A percentile compares a stretch with the other conserved stretches of the same genome.
Conservation (phyloP, 441 rosid species). For the Populus tomentosa region DNA sequence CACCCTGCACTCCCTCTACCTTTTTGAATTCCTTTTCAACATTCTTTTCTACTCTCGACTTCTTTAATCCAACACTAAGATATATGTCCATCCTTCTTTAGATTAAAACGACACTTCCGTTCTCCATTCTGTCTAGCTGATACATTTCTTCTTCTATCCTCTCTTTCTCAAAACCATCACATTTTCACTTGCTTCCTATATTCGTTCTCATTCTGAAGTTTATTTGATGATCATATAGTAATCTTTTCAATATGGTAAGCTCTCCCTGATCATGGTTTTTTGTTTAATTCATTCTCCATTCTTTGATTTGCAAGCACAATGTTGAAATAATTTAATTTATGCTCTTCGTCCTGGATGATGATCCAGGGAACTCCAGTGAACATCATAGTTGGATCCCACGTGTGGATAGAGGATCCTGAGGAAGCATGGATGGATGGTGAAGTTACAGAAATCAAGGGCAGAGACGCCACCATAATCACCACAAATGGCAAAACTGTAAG, state of each 20-base stretch:
- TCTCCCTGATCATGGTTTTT: neutral
- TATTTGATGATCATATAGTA: slow-evolving; percentile 11
- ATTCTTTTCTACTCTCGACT: slow-evolving; percentile 13
- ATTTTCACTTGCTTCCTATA: too few relatives aligned
- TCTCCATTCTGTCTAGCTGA: neutral
- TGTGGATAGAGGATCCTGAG: slow-evolving; percentile 68
- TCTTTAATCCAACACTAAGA: slow-evolving; percentile 6
- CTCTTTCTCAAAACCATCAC: neutral
- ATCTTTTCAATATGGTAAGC: slow-evolving; percentile 18
- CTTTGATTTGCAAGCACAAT: neutral
- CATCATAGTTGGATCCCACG: slow-evolving; percentile 66
- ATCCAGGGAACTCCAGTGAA: slow-evolving; percentile 51
- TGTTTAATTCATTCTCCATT: neutral
- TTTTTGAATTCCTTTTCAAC: slow-evolving; percentile 18
- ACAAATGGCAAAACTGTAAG: slow-evolving; percentile 50
- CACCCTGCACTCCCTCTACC: slow-evolving; percentile 16
- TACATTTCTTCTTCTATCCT: neutral
- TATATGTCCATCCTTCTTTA: neutral
- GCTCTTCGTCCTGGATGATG: neutral
- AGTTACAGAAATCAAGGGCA: slow-evolving; percentile 48
- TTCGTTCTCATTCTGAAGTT: neutral
- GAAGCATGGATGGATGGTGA: slow-evolving; percentile 63
- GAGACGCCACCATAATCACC: slow-evolving; percentile 39
- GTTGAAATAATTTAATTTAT: neutral
- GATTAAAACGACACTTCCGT: neutral